phyloP scores from a whole-genome alignment of 176 grass and related monocot genomes.

The Alloteropsis semialata region DNA sequence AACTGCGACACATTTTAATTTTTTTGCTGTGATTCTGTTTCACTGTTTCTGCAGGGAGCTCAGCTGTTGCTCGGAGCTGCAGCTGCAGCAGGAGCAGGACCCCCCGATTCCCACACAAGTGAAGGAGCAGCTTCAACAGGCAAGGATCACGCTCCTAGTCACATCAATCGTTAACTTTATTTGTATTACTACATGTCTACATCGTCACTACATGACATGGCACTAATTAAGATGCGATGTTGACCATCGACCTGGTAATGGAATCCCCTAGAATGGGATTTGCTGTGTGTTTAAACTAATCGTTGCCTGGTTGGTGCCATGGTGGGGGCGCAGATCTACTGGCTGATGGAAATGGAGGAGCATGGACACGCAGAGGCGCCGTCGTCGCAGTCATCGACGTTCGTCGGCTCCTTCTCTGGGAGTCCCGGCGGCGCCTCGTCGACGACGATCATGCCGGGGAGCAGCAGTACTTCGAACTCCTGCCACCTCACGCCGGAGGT shows the following conservation, averaged over 20 bases:
- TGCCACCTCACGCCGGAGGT: not conserved
- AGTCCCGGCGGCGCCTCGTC: not conserved
- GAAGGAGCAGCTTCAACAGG: conserved; percentile 20
- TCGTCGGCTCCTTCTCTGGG: not conserved
- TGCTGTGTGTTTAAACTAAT: not conserved
- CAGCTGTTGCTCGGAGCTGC: not conserved
- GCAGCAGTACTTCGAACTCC: not conserved
- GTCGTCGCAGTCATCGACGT: not conserved
- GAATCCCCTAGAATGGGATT: not conserved
- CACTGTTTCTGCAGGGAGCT: not conserved
- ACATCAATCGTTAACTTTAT: not conserved
- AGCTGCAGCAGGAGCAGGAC: not conserved
- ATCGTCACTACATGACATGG: not conserved
- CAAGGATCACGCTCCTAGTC: not conserved
- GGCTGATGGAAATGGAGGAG: conserved; percentile 22
- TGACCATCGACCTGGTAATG: not conserved
- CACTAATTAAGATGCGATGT: not conserved
- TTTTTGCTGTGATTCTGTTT: no score
- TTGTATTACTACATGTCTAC: no score
- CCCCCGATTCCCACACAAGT: not conserved
- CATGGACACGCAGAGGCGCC: not conserved
- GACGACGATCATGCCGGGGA: not conserved
- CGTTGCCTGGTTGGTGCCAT: not conserved
- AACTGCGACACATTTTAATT: no score
- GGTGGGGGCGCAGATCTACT: conserved; percentile 5